Base-by-base conservation (phyloP, 306 rosid species). In the Ammopiptanthus mongolicus region DNA sequence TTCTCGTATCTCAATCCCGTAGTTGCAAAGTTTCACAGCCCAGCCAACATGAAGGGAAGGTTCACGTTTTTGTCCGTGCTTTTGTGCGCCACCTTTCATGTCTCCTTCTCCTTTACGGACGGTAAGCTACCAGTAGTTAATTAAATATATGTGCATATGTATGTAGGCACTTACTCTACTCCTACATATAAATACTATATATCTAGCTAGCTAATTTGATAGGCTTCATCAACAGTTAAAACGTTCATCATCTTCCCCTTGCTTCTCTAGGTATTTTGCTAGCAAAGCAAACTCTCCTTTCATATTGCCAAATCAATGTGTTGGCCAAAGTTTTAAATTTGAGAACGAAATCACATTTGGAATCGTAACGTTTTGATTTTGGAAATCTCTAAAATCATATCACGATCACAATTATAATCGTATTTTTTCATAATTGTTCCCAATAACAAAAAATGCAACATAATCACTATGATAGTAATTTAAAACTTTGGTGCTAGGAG, bases 41-140 rank as follows among this genome's bases (percentile, higher is more conserved):
- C 11, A 48, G 6, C 11, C 21, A 69, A 53, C 69, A 76, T 58
- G 52, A 87, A 87, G 85, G 47, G 33, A 68, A 71, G 44, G 12
- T 17, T 85, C 48, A 71, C 73, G 28, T 63, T 87, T 7, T 57
- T 87, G 68, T 87, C 86, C 48, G 75, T 90, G 81, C 88, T 94
- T 33, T 60, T 94, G 5, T 71, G 73, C 65, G 81, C 91, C 76
- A 74, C 91, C 48, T 72, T 78, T 88, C 89, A 88, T 80, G 34
- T 74, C 71, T 84, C 96, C 58, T 56, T 75, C 28, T 78, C 91
- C 79, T 17, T 90, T 44, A 65, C 5, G 8, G 98, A 94, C 67
- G 98, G 98, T 94, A 80, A 79, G 89, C 58, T 71, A 12, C 70
- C 19, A 25, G 3, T 1, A 25, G 3, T 1, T 25, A 4, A n/a